These are phyloP conservation scores for Orychophragmus violaceus DNA, from an alignment of 345 rosid species.

Conservation along the genomic window DNA sequence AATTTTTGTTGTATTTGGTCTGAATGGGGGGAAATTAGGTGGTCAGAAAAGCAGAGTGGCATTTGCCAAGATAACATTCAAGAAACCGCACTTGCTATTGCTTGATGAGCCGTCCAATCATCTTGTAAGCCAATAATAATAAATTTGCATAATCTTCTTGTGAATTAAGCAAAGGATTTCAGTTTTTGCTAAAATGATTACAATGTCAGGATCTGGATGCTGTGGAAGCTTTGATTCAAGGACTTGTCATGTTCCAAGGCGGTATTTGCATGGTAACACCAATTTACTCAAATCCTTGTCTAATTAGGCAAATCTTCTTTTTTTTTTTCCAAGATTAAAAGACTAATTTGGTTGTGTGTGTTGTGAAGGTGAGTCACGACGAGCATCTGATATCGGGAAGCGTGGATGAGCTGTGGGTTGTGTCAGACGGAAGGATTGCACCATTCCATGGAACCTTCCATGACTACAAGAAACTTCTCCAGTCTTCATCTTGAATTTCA, in stretches of 20 bases:
- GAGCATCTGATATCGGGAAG: conserved; percentile 98
- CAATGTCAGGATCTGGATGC: conserved; percentile 83
- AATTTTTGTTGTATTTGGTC: background rate
- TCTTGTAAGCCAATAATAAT: conserved; percentile 58
- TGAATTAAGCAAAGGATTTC: background rate
- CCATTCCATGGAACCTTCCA: conserved; percentile 86
- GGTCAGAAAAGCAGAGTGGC: conserved; percentile 99
- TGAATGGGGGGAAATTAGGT: conserved; percentile 43
- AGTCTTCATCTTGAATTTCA: conserved; percentile 38
- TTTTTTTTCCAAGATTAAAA: background rate
- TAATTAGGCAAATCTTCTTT: background rate
- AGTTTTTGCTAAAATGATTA: background rate
- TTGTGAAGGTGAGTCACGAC: conserved; percentile 87
- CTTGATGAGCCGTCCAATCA: conserved; percentile 99
- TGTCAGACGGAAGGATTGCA: conserved; percentile 63
- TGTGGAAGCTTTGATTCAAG: conserved; percentile 97
- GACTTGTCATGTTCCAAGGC: conserved; percentile 94
- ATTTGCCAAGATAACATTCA: conserved; percentile 96
- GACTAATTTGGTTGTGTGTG: background rate
- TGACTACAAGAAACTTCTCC: conserved; percentile 89
- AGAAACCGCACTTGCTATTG: conserved; percentile 93
- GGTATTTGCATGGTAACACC: conserved; percentile 77
- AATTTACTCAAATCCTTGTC: background rate
- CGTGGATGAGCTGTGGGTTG: conserved; percentile 92
- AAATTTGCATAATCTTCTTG: background rate